These are phyloP conservation scores for Aspergillus pseudonomiae DNA, from an alignment of 2,329 filamentous ascomycete genomes.

Conservation along the genomic window DNA sequence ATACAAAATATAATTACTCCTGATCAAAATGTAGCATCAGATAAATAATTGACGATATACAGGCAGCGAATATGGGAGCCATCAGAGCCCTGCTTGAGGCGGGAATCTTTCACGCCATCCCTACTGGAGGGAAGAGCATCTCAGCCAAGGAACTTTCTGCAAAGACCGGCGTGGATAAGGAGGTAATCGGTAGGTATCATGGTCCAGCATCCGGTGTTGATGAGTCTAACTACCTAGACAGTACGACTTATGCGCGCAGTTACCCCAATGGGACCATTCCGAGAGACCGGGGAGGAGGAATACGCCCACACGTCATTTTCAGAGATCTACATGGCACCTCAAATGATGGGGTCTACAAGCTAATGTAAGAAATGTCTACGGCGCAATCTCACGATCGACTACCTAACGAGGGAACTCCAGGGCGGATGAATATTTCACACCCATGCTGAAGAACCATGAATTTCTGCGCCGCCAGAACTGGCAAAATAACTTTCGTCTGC, in stretches of 20 bases:
- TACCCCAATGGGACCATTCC: slow-evolving; percentile 23
- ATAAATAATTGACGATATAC: not conserved
- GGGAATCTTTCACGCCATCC: slow-evolving; percentile 26
- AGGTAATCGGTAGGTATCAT: slow-evolving; percentile 6
- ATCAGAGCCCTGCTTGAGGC: slow-evolving; percentile 23
- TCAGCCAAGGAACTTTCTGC: slow-evolving; percentile 15
- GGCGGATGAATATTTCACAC: slow-evolving; percentile 16
- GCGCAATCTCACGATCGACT: fast-evolving
- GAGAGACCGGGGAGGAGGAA: slow-evolving; percentile 19
- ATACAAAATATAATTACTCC: too few relatives aligned
- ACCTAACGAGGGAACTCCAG: not conserved
- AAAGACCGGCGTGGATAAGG: slow-evolving; percentile 16
- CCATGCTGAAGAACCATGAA: slow-evolving; percentile 19
- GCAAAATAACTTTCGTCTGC: slow-evolving; percentile 17
- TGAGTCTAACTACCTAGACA: not conserved
- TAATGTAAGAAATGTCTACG: slow-evolving; percentile 8
- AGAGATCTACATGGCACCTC: slow-evolving; percentile 19
- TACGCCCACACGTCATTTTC: slow-evolving; percentile 27
- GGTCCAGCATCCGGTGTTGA: not conserved
- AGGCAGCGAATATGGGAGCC: slow-evolving; percentile 24
- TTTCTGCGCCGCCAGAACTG: slow-evolving; percentile 21
- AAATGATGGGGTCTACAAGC: slow-evolving; percentile 17
- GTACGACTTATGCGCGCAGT: slow-evolving; percentile 25
- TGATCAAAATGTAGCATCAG: too few relatives aligned
- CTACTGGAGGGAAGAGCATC: slow-evolving; percentile 19